Percentiles rank a stretch among this genome's conserved stretches.
phyloP scores from a whole-genome alignment of 148 eudicot species.

The Rhododendron henanense region DNA sequence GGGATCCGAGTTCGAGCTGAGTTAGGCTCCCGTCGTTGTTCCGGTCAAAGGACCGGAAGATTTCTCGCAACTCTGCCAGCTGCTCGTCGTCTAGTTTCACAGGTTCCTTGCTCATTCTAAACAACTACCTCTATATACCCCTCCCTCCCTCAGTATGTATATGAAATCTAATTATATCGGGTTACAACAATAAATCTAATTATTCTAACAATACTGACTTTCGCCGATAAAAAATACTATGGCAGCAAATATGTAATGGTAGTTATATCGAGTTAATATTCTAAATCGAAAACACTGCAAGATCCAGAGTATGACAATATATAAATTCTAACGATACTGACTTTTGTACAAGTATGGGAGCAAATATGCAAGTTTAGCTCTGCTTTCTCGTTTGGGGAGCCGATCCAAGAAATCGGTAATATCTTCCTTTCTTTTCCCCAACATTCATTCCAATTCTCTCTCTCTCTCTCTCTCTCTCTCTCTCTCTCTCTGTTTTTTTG shows the following conservation, averaged over 20 bases:
- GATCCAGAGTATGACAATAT: no score
- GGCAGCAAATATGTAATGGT: no score
- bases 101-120: constrained; percentile 25
- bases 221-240: neutral
- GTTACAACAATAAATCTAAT: neutral
- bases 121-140: neutral
- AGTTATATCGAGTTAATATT: no score
- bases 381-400: neutral
- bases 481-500: neutral
- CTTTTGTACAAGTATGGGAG: no score
- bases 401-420: neutral
- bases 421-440: neutral
- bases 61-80: constrained; percentile 51
- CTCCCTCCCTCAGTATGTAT: neutral
- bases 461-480: neutral
- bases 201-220: no score
- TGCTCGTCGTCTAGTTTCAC: constrained; percentile 57
- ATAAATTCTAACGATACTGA: no score
- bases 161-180: no score
- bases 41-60: constrained; percentile 72
- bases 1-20: constrained; percentile 63
- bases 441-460: no score
- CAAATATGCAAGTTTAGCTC: neutral
- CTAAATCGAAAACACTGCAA: no score
- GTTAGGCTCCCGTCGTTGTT: constrained; percentile 71